Conservation (phyloP, 1,139 yeast species). For the Geotrichum citri-aurantii region DNA sequence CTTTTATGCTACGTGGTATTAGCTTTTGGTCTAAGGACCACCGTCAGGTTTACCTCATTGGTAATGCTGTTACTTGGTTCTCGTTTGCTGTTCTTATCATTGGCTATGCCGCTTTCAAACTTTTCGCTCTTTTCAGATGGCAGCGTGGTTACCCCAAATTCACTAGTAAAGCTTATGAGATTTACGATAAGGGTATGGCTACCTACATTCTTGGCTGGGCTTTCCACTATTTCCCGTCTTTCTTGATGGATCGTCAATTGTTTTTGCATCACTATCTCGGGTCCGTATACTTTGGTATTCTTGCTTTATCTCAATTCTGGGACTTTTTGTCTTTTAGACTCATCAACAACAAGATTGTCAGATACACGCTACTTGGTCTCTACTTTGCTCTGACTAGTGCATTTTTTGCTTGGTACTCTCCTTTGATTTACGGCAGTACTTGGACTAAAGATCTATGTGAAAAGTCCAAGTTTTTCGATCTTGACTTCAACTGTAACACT, state of each 20-base stretch:
- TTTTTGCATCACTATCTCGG: conserved; percentile 92
- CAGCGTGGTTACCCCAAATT: conserved; percentile 45
- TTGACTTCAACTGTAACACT: conserved; percentile 79
- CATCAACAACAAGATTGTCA: conserved; percentile 43
- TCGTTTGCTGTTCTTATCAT: conserved; percentile 55
- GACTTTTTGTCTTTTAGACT: conserved; percentile 49
- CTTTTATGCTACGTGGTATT: conserved; percentile 81
- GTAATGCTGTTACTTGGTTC: conserved; percentile 94
- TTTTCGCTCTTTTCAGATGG: conserved; percentile 62
- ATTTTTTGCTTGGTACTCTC: conserved; percentile 60
- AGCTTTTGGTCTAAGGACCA: conserved; percentile 84
- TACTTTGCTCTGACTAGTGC: conserved; percentile 49
- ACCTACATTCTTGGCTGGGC: conserved; percentile 76
- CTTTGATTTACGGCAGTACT: conserved; percentile 71
- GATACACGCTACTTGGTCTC: conserved; percentile 41
- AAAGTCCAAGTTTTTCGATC: conserved; percentile 50
- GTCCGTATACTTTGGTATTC: conserved; percentile 79
- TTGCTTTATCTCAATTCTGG: conserved; percentile 76
- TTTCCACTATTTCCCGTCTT: conserved; percentile 80
- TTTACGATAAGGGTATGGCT: conserved; percentile 66
- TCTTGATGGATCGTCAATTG: conserved; percentile 88
- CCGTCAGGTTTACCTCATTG: conserved; percentile 77
- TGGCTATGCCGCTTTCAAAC: conserved; percentile 50
- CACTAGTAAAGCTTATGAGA: conserved; percentile 53
- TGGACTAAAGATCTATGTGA: conserved; percentile 74